Evolutionary conservation across 2,329 filamentous ascomycete species (phyloP).

Genomic region (Penicillium verrucosum): DNA sequence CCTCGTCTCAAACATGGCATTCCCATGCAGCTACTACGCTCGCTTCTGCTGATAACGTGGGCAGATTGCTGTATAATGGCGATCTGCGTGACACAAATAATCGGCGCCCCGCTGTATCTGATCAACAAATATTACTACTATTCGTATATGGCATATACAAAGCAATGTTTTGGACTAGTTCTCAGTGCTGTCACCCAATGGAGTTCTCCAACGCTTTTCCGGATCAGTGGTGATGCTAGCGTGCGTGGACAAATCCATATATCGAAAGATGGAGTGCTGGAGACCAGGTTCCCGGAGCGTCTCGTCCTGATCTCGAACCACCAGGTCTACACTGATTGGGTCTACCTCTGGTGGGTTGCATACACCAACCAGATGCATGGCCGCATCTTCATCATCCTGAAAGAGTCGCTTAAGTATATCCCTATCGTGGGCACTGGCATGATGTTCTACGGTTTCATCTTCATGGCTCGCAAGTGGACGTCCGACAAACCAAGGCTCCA

Average conservation of each 20-base stretch:
- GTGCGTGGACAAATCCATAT: slow-evolving; percentile 58
- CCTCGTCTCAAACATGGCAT: slow-evolving; percentile 46
- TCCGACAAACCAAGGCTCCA: slow-evolving; percentile 59
- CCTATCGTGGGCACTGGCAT: slow-evolving; percentile 61
- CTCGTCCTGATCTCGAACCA: slow-evolving; percentile 64
- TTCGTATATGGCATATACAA: slow-evolving; percentile 63
- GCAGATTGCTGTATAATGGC: slow-evolving; percentile 43
- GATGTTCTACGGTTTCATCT: slow-evolving; percentile 66
- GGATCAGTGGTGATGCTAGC: slow-evolving; percentile 60
- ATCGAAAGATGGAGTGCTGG: slow-evolving; percentile 55
- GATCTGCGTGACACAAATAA: slow-evolving; percentile 55
- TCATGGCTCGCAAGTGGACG: slow-evolving; percentile 61
- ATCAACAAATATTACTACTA: slow-evolving; percentile 61
- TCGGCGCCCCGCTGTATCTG: slow-evolving; percentile 60
- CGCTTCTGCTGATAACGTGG: slow-evolving; percentile 45
- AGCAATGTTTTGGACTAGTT: slow-evolving; percentile 62
- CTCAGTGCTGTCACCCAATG: slow-evolving; percentile 61
- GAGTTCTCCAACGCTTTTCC: slow-evolving; percentile 61
- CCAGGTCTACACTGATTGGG: slow-evolving; percentile 67
- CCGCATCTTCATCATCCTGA: slow-evolving; percentile 64
- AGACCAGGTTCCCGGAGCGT: slow-evolving; percentile 59
- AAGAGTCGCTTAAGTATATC: slow-evolving; percentile 62
- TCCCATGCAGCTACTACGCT: slow-evolving; percentile 45
- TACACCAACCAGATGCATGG: slow-evolving; percentile 65
- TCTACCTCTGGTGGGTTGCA: slow-evolving; percentile 66